These are phyloP conservation scores for Apium graveolens DNA, from an alignment of 129 eudicot genomes.

Conservation along the genomic window DNA sequence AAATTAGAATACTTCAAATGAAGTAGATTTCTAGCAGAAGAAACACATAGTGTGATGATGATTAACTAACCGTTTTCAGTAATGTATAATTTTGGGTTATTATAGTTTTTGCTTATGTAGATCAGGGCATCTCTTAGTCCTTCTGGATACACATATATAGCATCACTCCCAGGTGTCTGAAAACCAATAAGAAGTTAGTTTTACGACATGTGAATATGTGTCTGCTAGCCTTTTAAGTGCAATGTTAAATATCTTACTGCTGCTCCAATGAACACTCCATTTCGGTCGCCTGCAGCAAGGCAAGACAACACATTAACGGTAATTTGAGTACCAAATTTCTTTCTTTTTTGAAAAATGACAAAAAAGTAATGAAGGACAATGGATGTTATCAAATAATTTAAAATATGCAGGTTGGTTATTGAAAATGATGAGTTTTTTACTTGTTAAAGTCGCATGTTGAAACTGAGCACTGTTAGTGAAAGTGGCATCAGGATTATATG, in stretches of 20 bases:
- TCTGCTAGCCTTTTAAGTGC: neutral
- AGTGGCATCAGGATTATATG: neutral
- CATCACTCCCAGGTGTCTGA: slow-evolving; percentile 14
- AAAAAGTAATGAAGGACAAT: neutral
- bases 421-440: neutral
- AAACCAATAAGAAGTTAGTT: neutral
- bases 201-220: neutral
- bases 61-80: slow-evolving; percentile 13
- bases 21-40: neutral
- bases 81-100: slow-evolving; percentile 7
- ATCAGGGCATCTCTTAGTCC: slow-evolving; percentile 13
- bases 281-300: slow-evolving; percentile 7
- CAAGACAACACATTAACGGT: neutral
- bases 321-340: neutral
- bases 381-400: neutral
- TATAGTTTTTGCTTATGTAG: slow-evolving; percentile 11
- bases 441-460: slow-evolving; percentile 2
- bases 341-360: neutral
- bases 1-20: no score
- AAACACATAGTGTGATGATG: neutral
- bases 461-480: slow-evolving; percentile 7
- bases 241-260: slow-evolving; percentile 1
- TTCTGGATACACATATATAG: slow-evolving; percentile 5
- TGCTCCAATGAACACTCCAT: slow-evolving; percentile 9
- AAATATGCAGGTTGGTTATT: neutral